phyloP scores from a whole-genome alignment of 257 asterid species.

The Anisodus tanguticus region DNA sequence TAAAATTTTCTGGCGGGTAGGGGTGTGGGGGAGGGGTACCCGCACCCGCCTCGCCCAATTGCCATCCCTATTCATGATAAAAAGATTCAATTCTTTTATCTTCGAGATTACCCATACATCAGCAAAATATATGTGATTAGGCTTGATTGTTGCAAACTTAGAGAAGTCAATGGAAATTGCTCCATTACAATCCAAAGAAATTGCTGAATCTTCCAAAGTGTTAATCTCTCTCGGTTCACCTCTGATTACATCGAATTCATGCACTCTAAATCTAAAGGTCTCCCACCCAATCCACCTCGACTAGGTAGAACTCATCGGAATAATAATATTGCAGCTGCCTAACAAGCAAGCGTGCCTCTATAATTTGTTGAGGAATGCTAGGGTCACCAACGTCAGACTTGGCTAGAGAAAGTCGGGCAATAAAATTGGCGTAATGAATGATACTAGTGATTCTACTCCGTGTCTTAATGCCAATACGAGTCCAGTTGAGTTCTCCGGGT shows the following conservation, averaged over 20 bases:
- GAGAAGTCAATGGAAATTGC: background rate
- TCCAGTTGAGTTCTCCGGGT: background rate
- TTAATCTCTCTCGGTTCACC: background rate
- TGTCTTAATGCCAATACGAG: background rate
- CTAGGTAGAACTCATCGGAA: no score
- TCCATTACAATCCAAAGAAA: background rate
- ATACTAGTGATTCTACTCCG: background rate
- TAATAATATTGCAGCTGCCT: no score
- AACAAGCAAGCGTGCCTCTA: background rate
- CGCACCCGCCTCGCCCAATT: no score
- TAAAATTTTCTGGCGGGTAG: no score
- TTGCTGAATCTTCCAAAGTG: background rate
- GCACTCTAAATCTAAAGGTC: background rate
- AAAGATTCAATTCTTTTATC: background rate
- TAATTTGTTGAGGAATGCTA: background rate
- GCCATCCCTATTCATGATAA: background rate
- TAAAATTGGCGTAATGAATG: background rate
- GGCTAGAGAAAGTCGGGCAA: background rate
- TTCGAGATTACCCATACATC: background rate
- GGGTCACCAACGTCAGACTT: background rate
- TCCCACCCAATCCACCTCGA: background rate
- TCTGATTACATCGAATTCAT: background rate
- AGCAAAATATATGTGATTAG: slow-evolving; percentile 1
- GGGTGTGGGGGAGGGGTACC: no score
- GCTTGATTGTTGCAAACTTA: background rate